phyloP scores from a whole-genome alignment of 2,329 filamentous ascomycete species.

The Verticillium longisporum region DNA sequence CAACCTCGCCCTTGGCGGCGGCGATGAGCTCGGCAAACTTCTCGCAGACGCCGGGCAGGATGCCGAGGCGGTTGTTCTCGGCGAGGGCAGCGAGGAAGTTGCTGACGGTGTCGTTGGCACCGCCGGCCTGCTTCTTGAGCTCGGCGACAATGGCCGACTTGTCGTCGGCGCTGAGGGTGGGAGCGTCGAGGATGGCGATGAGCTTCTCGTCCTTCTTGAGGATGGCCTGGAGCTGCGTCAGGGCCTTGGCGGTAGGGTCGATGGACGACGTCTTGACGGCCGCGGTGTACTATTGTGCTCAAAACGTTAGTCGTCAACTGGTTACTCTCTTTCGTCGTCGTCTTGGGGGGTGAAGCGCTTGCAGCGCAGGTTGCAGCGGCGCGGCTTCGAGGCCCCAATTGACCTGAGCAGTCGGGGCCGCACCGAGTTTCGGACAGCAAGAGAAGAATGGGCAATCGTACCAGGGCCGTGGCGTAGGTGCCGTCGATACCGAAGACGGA shows the following conservation, averaged over 20 bases:
- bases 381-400: constrained; percentile 19
- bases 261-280: constrained; percentile 81
- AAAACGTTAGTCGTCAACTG: constrained; percentile 15
- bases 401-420: constrained; percentile 6
- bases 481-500: constrained; percentile 93
- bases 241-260: constrained; percentile 76
- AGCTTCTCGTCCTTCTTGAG: constrained; percentile 84
- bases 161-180: constrained; percentile 71
- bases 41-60: constrained; percentile 73
- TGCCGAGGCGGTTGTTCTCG: constrained; percentile 89
- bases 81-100: constrained; percentile 89
- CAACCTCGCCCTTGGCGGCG: constrained; percentile 85
- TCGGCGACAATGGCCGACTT: constrained; percentile 82
- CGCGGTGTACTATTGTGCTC: constrained; percentile 75
- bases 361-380: neutral
- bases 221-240: constrained; percentile 63
- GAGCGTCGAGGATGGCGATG: constrained; percentile 64
- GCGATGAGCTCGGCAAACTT: constrained; percentile 88
- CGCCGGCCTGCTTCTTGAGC: constrained; percentile 75
- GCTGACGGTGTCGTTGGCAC: constrained; percentile 77
- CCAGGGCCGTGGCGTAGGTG: constrained; percentile 97
- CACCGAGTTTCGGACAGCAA: neutral
- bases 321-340: too few relatives aligned
- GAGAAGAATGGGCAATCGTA: constrained; percentile 45
- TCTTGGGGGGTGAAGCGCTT: too few relatives aligned